These are phyloP conservation scores for Vitis rupestris DNA, from an alignment of 164 flowering plant species.

Conservation along the genomic window DNA sequence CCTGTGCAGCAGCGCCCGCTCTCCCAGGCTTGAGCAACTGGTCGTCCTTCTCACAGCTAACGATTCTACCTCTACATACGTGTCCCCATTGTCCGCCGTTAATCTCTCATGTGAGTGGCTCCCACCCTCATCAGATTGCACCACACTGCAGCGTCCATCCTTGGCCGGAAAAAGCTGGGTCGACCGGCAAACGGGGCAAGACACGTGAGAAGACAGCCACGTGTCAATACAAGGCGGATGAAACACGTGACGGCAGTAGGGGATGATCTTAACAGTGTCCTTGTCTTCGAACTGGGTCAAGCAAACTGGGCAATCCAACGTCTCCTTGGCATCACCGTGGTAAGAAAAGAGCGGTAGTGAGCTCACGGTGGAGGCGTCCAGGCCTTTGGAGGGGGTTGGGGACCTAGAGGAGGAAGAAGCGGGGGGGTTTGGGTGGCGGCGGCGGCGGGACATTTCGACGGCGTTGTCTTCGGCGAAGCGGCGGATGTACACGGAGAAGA, in stretches of 20 bases:
- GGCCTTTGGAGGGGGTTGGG: slow-evolving; percentile 11
- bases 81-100: slow-evolving; percentile 12
- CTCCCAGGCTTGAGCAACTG: slow-evolving; percentile 24
- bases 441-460: slow-evolving; percentile 20
- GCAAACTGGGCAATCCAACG: slow-evolving; percentile 57
- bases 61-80: background rate
- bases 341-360: slow-evolving; percentile 45
- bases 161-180: slow-evolving; percentile 16
- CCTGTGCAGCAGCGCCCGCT: slow-evolving; percentile 16
- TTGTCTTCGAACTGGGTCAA: slow-evolving; percentile 48
- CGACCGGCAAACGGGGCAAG: slow-evolving; percentile 69
- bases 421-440: slow-evolving; percentile 7
- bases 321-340: slow-evolving; percentile 24
- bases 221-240: slow-evolving; percentile 59
- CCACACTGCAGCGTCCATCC: slow-evolving; percentile 8
- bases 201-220: slow-evolving; percentile 52
- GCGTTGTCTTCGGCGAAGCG: slow-evolving; percentile 32
- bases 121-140: background rate
- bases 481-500: slow-evolving; percentile 67
- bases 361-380: slow-evolving; percentile 23
- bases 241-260: slow-evolving; percentile 55
- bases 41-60: slow-evolving; percentile 20
- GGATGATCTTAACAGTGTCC: slow-evolving; percentile 51
- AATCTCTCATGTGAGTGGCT: background rate
- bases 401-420: background rate